These are phyloP conservation scores for Lichtheimia ramosa DNA, from an alignment of 371 early-diverging fungal genomes.

Conservation along the genomic window DNA sequence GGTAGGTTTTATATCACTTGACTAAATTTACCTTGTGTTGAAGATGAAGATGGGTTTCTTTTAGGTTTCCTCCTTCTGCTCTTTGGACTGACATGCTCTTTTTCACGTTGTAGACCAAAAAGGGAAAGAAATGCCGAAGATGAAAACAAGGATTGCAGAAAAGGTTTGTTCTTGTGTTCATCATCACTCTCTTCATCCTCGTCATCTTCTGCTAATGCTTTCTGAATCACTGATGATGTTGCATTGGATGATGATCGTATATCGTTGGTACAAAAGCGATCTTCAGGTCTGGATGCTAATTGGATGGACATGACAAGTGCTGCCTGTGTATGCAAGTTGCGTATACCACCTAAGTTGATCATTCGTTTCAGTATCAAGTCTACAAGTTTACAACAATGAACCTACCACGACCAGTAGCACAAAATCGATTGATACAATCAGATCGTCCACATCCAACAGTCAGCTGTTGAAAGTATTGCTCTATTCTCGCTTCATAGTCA, in stretches of 20 bases:
- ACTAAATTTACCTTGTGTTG: neutral
- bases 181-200: conserved; percentile 2
- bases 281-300: conserved; percentile 38
- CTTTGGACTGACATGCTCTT: neutral
- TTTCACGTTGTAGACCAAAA: conserved; percentile 11
- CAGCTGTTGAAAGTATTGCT: conserved; percentile 41
- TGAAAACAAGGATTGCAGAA: conserved; percentile 36
- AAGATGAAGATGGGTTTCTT: neutral
- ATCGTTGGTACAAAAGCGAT: conserved; percentile 22
- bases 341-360: conserved; percentile 24
- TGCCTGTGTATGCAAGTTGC: conserved; percentile 44
- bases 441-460: conserved; percentile 38
- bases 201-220: neutral
- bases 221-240: neutral
- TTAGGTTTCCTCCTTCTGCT: neutral
- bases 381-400: neutral
- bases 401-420: conserved; percentile 42
- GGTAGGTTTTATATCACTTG: too few relatives aligned
- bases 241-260: neutral
- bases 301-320: conserved; percentile 50
- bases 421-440: conserved; percentile 43
- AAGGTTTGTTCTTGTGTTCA: conserved; percentile 22
- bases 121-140: conserved; percentile 13
- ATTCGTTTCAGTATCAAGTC: neutral
- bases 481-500: conserved; percentile 34